These are phyloP conservation scores for Dioszegia crocea DNA, from an alignment of 768 basidiomycete genomes.

Conservation along the genomic window DNA sequence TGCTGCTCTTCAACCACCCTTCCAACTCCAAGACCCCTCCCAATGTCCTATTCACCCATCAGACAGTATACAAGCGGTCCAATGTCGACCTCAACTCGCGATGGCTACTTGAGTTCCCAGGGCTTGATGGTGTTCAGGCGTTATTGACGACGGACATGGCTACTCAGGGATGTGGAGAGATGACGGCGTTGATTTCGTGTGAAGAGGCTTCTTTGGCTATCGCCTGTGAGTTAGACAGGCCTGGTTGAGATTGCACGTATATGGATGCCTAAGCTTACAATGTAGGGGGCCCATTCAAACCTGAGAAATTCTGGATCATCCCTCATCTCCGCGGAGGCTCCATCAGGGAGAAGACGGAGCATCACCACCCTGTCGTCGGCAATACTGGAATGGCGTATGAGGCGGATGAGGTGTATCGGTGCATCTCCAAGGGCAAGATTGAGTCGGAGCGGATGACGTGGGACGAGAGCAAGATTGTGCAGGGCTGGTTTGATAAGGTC, in stretches of 20 bases:
- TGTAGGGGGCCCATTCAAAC: slow-evolving; percentile 29
- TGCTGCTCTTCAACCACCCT: slow-evolving; percentile 73
- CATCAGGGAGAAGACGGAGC: slow-evolving; percentile 60
- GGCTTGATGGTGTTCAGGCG: slow-evolving; percentile 57
- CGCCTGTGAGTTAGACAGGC: slow-evolving; percentile 39
- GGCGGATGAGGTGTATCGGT: slow-evolving; percentile 81
- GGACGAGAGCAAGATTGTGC: slow-evolving; percentile 72
- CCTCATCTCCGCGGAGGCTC: slow-evolving; percentile 42
- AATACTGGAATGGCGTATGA: slow-evolving; percentile 77
- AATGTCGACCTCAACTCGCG: slow-evolving; percentile 73
- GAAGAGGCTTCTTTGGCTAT: slow-evolving; percentile 68
- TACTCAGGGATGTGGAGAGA: slow-evolving; percentile 20
- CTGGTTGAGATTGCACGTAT: too few species aligned
- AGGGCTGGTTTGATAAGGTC: slow-evolving; percentile 83
- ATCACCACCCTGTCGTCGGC: slow-evolving; percentile 49
- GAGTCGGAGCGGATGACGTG: slow-evolving; percentile 73
- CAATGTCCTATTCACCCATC: slow-evolving; percentile 61
- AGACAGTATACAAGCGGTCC: slow-evolving; percentile 72
- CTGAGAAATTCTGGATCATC: slow-evolving; percentile 29
- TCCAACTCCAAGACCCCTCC: slow-evolving; percentile 61
- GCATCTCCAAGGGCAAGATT: slow-evolving; percentile 65
- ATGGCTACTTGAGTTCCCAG: slow-evolving; percentile 65
- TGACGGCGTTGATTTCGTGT: slow-evolving; percentile 60
- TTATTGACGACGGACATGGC: slow-evolving; percentile 29
- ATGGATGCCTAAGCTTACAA: neutral